phyloP scores from a whole-genome alignment of 2,329 filamentous ascomycete species.

The Ophiocordyceps sinensis region DNA sequence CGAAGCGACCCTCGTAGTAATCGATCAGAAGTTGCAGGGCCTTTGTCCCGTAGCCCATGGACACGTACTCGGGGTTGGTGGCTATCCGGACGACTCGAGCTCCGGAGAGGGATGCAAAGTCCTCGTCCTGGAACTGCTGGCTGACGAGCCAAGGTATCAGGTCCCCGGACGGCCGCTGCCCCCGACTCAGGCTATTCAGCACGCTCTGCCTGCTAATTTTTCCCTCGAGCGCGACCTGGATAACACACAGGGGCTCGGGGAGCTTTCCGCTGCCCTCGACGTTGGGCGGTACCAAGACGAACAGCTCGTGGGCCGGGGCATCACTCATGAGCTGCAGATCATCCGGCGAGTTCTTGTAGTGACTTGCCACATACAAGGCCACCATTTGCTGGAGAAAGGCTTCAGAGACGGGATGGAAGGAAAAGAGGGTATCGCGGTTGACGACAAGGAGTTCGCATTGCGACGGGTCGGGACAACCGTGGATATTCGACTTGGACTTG shows the following conservation, averaged over 20 bases:
- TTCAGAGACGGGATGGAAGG: slow-evolving; percentile 92
- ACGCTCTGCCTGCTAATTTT: slow-evolving; percentile 90
- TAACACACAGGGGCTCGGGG: slow-evolving; percentile 85
- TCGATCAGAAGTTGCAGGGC: slow-evolving; percentile 77
- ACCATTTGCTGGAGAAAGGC: slow-evolving; percentile 98
- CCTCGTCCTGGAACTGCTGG: slow-evolving; percentile 95
- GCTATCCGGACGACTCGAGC: slow-evolving; percentile 88
- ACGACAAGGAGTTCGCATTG: slow-evolving; percentile 87
- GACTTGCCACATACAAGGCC: slow-evolving; percentile 87
- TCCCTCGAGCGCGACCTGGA: slow-evolving; percentile 89
- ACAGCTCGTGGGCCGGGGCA: slow-evolving; percentile 90
- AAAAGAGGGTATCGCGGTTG: slow-evolving; percentile 95
- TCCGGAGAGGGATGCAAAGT: slow-evolving; percentile 86
- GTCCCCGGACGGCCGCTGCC: slow-evolving; percentile 79
- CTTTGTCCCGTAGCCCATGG: slow-evolving; percentile 86
- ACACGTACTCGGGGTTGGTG: slow-evolving; percentile 83
- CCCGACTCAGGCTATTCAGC: slow-evolving; percentile 74
- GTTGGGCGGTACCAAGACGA: slow-evolving; percentile 80
- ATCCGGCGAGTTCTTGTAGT: slow-evolving; percentile 97
- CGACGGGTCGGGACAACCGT: slow-evolving; percentile 78
- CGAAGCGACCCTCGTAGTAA: slow-evolving; percentile 91
- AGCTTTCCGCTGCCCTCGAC: slow-evolving; percentile 62
- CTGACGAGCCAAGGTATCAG: slow-evolving; percentile 95
- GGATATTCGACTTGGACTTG: slow-evolving; percentile 53
- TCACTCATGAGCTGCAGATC: slow-evolving; percentile 98